Base-by-base conservation (phyloP, 1,284 basidiomycete genomes). In the Waitea zeae region DNA sequence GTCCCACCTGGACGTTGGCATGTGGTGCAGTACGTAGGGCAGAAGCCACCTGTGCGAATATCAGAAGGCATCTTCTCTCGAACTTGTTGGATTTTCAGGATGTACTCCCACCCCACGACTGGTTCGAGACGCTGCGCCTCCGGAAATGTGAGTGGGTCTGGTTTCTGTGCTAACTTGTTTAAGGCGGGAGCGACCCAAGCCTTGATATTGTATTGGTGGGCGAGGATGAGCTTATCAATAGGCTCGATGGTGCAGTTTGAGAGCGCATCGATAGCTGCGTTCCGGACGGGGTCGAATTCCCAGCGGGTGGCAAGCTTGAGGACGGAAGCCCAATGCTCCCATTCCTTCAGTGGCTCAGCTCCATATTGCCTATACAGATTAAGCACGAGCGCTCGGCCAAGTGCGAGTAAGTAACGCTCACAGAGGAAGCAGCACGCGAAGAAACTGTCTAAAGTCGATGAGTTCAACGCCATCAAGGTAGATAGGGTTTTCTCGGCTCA, bases 241-340 rank as follows among this genome's bases (percentile, higher is more conserved):
- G 26, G 24, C n/a, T 24, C 20, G 4, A 35, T 4, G 7, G 7
- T 26, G 22, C 7, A 7, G 7, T 26, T 7, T n/a, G 22, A 26
- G n/a, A 26, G 22, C 22, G 7, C 7, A 3, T 24, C 5, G 14
- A 28, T 29, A 5, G 20, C 34, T 3, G 26, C 12, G 15, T 3
- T 4, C 4, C 34, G 34, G 17, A 35, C 17, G 13, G 6, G 6
- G 4, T 26, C 12, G 24, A 35, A 35, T 5, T 17, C 13, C 34
- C 34, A 35, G 12, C 12, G 13, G 6, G 22, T 35, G 4, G 34
- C 3, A 11, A 35, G 34, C 3, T 19, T 24, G 12, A 35, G 17
- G n/a, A 35, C 26, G 24, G 34, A 35, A n/a, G 11, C 29, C 34
- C 34, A 35, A 22, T 34, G 19, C 12, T 34, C 33, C 12, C n/a